A percentile compares a stretch with the other conserved stretches of the same genome.
phyloP scores from a whole-genome alignment of 2,329 filamentous ascomycete species.

The Fusarium sp. region DNA sequence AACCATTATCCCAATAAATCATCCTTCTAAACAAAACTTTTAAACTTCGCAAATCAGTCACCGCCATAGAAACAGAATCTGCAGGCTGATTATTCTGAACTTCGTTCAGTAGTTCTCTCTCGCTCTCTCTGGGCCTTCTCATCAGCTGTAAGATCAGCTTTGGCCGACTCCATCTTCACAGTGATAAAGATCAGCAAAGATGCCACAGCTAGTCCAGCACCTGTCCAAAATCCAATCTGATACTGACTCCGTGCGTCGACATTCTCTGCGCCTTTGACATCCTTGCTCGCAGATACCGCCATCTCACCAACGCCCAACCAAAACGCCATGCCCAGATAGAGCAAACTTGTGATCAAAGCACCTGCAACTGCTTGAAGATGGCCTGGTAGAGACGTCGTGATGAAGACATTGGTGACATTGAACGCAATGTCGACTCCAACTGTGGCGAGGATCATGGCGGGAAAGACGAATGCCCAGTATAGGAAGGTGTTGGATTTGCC shows the following conservation, averaged over 20 bases:
- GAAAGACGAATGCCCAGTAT: constrained; percentile 82
- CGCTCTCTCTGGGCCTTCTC: constrained; percentile 56
- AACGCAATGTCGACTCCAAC: constrained; percentile 81
- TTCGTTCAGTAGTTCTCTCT: accelerated
- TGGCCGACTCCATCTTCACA: constrained; percentile 65
- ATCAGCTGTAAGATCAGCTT: constrained; percentile 67
- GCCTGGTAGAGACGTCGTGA: constrained; percentile 76
- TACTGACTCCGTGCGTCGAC: constrained; percentile 65
- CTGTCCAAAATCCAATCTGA: constrained; percentile 74
- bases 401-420: constrained; percentile 81
- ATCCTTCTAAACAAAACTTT: neutral
- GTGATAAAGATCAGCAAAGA: constrained; percentile 66
- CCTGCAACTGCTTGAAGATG: constrained; percentile 77
- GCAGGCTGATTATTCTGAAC: accelerated
- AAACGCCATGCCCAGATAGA: constrained; percentile 79
- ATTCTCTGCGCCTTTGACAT: constrained; percentile 33
- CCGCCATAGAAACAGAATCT: neutral
- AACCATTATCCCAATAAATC: accelerated
- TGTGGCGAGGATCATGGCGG: constrained; percentile 74
- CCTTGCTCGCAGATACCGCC: constrained; percentile 61
- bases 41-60: neutral
- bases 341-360: constrained; percentile 65
- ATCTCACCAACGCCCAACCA: constrained; percentile 78
- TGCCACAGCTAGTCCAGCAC: constrained; percentile 64
- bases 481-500: constrained; percentile 46